A percentile compares a stretch with the other conserved stretches of the same genome.
Evolutionary conservation across 495 filamentous ascomycete genomes (phyloP).

Genomic region (Xylaria cubensis): DNA sequence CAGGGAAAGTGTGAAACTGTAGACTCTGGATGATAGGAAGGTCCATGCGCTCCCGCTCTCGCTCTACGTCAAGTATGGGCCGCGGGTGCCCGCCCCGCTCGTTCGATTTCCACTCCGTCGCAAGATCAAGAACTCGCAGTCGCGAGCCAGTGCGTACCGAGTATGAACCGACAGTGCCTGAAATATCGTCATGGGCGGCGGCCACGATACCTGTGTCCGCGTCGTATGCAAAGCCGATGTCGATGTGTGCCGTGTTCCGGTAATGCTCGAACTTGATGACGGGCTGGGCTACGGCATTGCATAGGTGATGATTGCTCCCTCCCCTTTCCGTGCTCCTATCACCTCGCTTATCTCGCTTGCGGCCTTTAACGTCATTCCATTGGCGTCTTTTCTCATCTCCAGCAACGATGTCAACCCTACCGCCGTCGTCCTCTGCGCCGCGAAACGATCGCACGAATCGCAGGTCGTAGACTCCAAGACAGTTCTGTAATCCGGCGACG

Average conservation of each 20-base stretch:
- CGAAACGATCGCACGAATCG: conserved; percentile 35
- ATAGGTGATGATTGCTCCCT: neutral
- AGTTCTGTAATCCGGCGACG: conserved; percentile 44
- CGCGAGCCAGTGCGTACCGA: conserved; percentile 45
- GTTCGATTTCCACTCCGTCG: neutral
- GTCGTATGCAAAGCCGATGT: conserved; percentile 48
- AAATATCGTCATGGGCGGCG: conserved; percentile 50
- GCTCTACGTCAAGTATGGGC: neutral
- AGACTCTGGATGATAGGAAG: conserved; percentile 33
- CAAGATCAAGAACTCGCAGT: conserved; percentile 27
- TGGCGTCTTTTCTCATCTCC: neutral
- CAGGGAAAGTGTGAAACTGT: conserved; percentile 42
- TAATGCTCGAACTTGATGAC: conserved; percentile 46
- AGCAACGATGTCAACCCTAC: neutral
- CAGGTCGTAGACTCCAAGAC: conserved; percentile 49
- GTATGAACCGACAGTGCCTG: conserved; percentile 48
- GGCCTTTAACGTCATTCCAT: neutral
- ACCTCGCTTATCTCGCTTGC: neutral
- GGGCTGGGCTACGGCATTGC: conserved; percentile 26
- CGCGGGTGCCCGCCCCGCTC: neutral
- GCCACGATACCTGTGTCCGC: conserved; percentile 44
- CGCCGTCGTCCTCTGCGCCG: neutral
- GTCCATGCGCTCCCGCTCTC: neutral
- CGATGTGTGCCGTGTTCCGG: conserved; percentile 42
- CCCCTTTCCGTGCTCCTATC: neutral